Base-by-base conservation (phyloP, 148 eudicot species). In the Amaranthus palmeri region DNA sequence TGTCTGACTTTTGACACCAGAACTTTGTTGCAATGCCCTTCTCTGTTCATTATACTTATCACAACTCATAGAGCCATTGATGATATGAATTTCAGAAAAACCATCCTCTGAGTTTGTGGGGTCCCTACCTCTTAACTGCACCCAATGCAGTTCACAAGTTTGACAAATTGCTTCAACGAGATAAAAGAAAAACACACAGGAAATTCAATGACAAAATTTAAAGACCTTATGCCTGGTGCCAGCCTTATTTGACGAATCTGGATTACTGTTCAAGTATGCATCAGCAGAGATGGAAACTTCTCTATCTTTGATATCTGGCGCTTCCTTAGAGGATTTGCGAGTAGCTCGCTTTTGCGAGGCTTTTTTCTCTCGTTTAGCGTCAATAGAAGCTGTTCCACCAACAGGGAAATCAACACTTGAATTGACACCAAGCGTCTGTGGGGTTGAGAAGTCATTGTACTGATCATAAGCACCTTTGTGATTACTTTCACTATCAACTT, bases 121-220 rank as follows among this genome's bases (percentile, higher is more conserved):
- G 59, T 74, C 83, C 79, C 54, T 65, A 54, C 76, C 83, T 68
- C 78, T 81, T 51, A 82, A 62, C 96, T 90, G 88, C 79, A 78
- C 7, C 53, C 49, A 85, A 76, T 70, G 56, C 36, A 55, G 59
- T 74, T 68, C 44, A 65, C 54, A 49, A n/a, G 12, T 17, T 54
- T 62, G 70, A 74, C 50, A 73, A 65, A 75, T 47, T 44, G 65
- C 69, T 72, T 51, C 54, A n/a, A 72, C 25, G 43, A 48, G 12
- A 49, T 11, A 13, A 59, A 56, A 71, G 50, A 49, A 69, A 68
- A 44, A 46, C 5, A 55, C 47, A 6, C 11, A 41, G 40, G 45
- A 69, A 53, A 72, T 18, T 61, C 61, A 63, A 25, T 36, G 36
- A 54, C 8, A 46, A 40, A 36, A 55, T 51, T 74, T 62, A 68